Evolutionary conservation across 225 moss, liverwort and hornwort genomes (phyloP).

Genomic region (Polytrichum formosum): DNA sequence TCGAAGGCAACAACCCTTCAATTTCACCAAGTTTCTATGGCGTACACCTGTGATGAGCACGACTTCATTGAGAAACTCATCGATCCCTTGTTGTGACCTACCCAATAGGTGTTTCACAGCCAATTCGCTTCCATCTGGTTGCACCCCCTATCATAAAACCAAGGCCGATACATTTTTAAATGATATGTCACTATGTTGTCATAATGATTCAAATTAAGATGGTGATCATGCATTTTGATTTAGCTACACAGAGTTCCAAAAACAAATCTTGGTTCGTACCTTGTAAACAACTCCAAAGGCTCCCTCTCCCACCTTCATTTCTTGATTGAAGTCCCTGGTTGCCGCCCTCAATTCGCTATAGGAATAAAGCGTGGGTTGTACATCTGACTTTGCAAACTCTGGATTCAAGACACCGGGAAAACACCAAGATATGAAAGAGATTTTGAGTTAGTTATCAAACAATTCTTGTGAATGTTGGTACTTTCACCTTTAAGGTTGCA

Average conservation of each 20-base stretch:
- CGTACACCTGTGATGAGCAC: slow-evolving; percentile 34
- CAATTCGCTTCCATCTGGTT: slow-evolving; percentile 17
- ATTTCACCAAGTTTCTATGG: slow-evolving; percentile 33
- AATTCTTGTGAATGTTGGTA: too few species aligned
- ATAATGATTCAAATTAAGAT: too few species aligned
- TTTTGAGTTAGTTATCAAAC: too few species aligned
- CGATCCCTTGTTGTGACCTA: slow-evolving; percentile 4
- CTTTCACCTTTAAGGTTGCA: too few species aligned
- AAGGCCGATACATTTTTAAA: not conserved
- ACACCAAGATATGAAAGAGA: not conserved
- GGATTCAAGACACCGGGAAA: too few species aligned
- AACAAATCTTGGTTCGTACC: slow-evolving; percentile 11
- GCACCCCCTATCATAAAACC: slow-evolving; percentile 12
- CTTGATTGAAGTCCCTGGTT: slow-evolving; percentile 31
- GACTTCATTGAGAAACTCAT: slow-evolving; percentile 39
- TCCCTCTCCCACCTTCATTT: slow-evolving; percentile 47
- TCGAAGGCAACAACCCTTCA: slow-evolving; percentile 1
- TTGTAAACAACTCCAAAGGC: slow-evolving; percentile 53
- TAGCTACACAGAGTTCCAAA: too few species aligned
- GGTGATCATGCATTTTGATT: too few species aligned
- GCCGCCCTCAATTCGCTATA: slow-evolving; percentile 25
- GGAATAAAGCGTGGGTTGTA: slow-evolving; percentile 27
- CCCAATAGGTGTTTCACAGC: slow-evolving; percentile 13
- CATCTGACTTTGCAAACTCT: too few species aligned
- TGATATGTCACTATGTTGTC: not conserved